phyloP scores from a whole-genome alignment of 805 yeast species.

The Cyberlindnera xishuangbannaensis region DNA sequence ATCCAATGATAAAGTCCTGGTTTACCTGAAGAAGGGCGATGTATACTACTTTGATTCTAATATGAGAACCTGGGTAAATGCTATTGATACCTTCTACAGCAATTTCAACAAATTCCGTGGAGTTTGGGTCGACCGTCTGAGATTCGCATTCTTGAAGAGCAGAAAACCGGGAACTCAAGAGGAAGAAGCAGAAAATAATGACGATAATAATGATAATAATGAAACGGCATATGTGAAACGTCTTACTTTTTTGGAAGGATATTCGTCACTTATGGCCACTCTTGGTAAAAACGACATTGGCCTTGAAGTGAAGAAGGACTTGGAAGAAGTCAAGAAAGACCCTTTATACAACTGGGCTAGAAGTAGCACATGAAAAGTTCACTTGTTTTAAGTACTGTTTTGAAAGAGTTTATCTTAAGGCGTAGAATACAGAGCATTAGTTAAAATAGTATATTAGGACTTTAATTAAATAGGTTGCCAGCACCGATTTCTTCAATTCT shows the following conservation, averaged over 20 bases:
- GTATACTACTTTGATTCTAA: constrained; percentile 38
- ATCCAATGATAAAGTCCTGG: constrained; percentile 34
- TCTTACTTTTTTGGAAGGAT: constrained; percentile 17
- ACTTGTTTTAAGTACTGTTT: no score
- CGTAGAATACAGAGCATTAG: no score
- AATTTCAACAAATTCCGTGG: constrained; percentile 13
- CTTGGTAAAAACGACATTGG: background rate
- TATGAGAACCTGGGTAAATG: constrained; percentile 41
- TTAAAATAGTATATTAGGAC: no score
- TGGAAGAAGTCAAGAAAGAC: background rate
- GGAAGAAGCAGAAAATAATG: no score
- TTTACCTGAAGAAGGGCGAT: constrained; percentile 33
- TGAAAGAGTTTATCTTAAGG: no score
- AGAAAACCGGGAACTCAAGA: no score
- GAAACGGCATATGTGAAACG: constrained; percentile 9
- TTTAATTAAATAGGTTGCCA: no score
- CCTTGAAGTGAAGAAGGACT: background rate
- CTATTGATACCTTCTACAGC: constrained; percentile 31
- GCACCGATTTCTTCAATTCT: no score
- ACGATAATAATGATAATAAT: constrained; percentile 1
- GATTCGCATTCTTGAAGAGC: no score
- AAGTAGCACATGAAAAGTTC: no score
- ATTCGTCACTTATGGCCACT: constrained; percentile 8
- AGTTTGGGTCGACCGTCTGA: constrained; percentile 15
- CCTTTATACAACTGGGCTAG: no score